A percentile compares a stretch with the other conserved stretches of the same genome.
These are phyloP conservation scores for Drechslera avenae DNA, from an alignment of 2,329 filamentous ascomycete genomes.

Conservation along the genomic window DNA sequence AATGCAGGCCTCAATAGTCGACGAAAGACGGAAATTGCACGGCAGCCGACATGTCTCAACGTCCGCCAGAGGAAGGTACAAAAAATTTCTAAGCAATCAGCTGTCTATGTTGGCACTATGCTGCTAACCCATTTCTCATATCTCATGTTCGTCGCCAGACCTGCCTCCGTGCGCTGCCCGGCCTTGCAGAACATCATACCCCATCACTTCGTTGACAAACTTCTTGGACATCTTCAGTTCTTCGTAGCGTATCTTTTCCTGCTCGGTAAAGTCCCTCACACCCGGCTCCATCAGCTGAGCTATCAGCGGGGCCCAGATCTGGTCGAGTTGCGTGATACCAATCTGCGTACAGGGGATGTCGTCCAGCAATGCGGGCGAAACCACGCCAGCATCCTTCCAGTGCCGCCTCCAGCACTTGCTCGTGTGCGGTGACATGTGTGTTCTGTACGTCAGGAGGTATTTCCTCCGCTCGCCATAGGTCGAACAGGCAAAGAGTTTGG, in stretches of 20 bases:
- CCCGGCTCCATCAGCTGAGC: constrained; percentile 39
- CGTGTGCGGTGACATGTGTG: constrained; percentile 44
- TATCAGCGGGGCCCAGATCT: constrained; percentile 44
- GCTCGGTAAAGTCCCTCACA: constrained; percentile 36
- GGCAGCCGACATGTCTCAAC: constrained; percentile 14
- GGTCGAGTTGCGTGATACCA: constrained; percentile 45
- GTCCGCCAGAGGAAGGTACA: constrained; percentile 2
- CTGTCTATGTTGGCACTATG: neutral
- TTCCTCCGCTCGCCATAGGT: constrained; percentile 41
- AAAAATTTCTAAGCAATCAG: constrained; percentile 5
- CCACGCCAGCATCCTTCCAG: constrained; percentile 43
- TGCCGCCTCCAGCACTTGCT: constrained; percentile 42
- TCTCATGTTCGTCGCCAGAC: constrained; percentile 30
- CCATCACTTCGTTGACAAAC: constrained; percentile 46
- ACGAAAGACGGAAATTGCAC: constrained; percentile 18
- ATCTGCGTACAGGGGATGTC: constrained; percentile 45
- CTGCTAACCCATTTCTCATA: constrained; percentile 7
- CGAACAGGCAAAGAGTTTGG: constrained; percentile 41
- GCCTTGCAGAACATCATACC: constrained; percentile 44
- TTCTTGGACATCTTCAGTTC: constrained; percentile 36
- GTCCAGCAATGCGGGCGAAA: constrained; percentile 42
- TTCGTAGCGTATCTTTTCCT: constrained; percentile 35
- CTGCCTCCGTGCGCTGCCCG: constrained; percentile 33
- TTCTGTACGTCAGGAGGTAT: constrained; percentile 42
- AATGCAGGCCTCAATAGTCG: constrained; percentile 19